Conservation (phyloP, 2,329 filamentous ascomycete genomes). For the Diaporthe eres region DNA sequence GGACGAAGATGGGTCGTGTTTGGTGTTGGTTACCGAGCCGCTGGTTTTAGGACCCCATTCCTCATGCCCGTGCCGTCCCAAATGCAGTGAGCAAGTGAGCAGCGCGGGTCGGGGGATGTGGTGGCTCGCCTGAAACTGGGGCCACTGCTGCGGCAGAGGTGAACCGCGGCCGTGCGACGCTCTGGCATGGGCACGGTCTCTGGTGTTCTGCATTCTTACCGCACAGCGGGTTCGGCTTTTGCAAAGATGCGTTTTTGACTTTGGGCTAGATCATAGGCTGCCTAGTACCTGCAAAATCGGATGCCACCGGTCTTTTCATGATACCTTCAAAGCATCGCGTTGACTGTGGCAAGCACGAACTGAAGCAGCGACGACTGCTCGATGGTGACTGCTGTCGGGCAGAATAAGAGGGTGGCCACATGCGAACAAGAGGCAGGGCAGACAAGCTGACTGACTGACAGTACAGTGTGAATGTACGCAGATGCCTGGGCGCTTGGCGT, state of each 20-base stretch:
- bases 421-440: background rate
- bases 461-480: background rate
- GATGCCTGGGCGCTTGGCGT: background rate
- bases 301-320: background rate
- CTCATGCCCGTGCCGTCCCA: conserved; percentile 23
- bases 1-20: background rate
- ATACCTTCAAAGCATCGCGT: too few species aligned
- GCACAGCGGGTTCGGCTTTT: conserved; percentile 5
- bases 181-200: conserved; percentile 24
- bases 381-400: background rate
- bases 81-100: conserved; percentile 29
- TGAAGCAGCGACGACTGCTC: background rate
- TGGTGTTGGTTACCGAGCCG: conserved; percentile 35
- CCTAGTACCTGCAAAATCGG: background rate
- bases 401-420: background rate
- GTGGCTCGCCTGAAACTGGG: conserved; percentile 32
- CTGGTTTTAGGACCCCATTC: conserved; percentile 34
- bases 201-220: conserved; percentile 4
- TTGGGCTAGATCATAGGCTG: background rate
- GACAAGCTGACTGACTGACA: background rate
- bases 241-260: conserved; percentile 5
- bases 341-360: background rate
- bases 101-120: conserved; percentile 21
- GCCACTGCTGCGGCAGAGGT: conserved; percentile 29
- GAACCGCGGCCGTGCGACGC: conserved; percentile 28